Evolutionary conservation across 2,329 filamentous ascomycete genomes (phyloP).

Genomic region (Ophiocordyceps sinensis): DNA sequence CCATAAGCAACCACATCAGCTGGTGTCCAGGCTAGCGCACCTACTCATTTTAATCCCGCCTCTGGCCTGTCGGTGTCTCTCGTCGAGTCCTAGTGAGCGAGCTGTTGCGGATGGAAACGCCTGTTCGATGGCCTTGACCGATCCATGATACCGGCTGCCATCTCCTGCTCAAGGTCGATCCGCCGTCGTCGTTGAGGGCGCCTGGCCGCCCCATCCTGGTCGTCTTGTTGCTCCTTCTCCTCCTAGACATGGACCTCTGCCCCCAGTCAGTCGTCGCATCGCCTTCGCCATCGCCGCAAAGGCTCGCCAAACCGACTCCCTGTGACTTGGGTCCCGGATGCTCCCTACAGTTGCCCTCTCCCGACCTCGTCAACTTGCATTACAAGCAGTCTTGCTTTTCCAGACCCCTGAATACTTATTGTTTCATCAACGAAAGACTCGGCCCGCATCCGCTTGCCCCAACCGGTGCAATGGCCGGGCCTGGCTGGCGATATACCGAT

Average conservation of each 20-base stretch:
- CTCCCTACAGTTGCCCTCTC: background rate
- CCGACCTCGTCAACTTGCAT: background rate
- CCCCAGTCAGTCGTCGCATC: constrained; percentile 30
- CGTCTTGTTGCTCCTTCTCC: background rate
- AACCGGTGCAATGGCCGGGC: background rate
- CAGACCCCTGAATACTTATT: background rate
- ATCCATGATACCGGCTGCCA: background rate
- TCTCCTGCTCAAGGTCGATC: background rate
- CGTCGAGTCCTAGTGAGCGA: background rate
- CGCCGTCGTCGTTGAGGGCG: background rate
- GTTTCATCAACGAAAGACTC: background rate
- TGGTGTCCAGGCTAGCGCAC: background rate
- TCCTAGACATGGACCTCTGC: constrained; percentile 31
- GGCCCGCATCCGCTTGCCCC: background rate
- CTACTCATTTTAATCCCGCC: background rate
- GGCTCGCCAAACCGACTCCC: background rate
- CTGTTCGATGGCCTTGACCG: background rate
- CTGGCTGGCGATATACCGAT: background rate
- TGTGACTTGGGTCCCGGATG: background rate
- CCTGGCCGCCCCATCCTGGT: background rate
- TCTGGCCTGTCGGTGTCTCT: background rate
- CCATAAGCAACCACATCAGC: background rate
- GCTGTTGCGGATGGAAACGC: background rate
- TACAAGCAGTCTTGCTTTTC: background rate
- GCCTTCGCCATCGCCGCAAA: constrained; percentile 11